Evolutionary conservation across 129 eudicot species (phyloP), one percentile per base, ranked within the genome.

Genomic region (Flaveria brownii): DNA sequence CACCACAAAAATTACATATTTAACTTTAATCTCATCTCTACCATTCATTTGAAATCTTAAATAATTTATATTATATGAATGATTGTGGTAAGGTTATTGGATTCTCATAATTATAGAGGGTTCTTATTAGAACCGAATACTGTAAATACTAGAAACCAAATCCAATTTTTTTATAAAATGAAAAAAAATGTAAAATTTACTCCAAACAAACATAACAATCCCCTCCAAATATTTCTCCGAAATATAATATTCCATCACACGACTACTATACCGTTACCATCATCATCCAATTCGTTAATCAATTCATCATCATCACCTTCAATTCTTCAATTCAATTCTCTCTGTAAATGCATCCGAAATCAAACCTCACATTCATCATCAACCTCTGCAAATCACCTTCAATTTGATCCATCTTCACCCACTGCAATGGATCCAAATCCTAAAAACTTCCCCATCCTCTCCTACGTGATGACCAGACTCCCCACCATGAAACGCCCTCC

Each of bases 351-450:
- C 55, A 66, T 56, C 69, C 52, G 10, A 43, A 20, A 42, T 49
- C 69, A 80, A 1, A 54, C 12, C 15, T 73, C 2, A 78, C 28
- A 65, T 77, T 72, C 42, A 65, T 77, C 72, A 61, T 74, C 41
- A 18, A 59, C 62, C 30, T 57, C 54, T n/a, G 23, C 6, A 9
- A 64, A 57, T 66, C 78, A 28, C 10, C 60, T 50, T 39, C 0
- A 30, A 26, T 66, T 16, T 41, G 16, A 72, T 42, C 67, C 23
- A 71, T 8, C 51, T 52, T 62, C 76, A 42, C 77, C 25, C 62
- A 70, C 72, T 7, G 3, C 9, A 17, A 90, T 90, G 96, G 95
- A 92, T 85, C 90, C 96, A 30, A 86, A 80, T 67, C 92, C 91
- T 9, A 90, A 72, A 17, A 67, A 76, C 11, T 87, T 86, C 83